Evolutionary conservation across 768 basidiomycete species (phyloP).

Genomic region (Mrakia frigida): DNA sequence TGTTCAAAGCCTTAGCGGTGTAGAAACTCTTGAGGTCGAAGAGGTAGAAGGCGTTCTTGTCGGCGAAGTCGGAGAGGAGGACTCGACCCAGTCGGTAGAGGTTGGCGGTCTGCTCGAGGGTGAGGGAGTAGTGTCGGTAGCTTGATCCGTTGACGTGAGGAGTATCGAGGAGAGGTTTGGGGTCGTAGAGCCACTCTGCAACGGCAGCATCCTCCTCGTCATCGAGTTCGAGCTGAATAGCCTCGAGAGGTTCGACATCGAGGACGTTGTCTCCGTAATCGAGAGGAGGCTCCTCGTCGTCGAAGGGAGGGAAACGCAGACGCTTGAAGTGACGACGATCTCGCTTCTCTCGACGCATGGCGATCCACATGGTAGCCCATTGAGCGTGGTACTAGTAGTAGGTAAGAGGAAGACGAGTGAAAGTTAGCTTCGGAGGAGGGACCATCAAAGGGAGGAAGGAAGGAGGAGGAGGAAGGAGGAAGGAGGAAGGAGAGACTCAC

Average conservation of each 20-base stretch:
- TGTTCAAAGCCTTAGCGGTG: constrained; percentile 92
- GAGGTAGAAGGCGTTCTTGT: constrained; percentile 82
- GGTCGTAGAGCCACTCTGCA: constrained; percentile 97
- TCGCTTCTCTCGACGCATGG: constrained; percentile 97
- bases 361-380: constrained; percentile 99
- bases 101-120: constrained; percentile 93
- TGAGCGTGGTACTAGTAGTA: constrained; percentile 76
- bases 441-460: background rate
- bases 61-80: constrained; percentile 84
- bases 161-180: constrained; percentile 86
- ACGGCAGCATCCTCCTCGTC: constrained; percentile 85
- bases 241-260: constrained; percentile 95
- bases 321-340: constrained; percentile 99
- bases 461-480: background rate
- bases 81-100: constrained; percentile 92
- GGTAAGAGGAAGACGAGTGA: background rate
- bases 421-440: background rate
- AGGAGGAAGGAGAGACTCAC: constrained; percentile 35
- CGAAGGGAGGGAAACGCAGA: constrained; percentile 98
- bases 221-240: constrained; percentile 94
- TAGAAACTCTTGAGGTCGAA: constrained; percentile 98
- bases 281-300: constrained; percentile 97
- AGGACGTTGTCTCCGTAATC: constrained; percentile 99
- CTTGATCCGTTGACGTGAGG: constrained; percentile 81
- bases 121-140: constrained; percentile 87